Evolutionary conservation across 2,329 filamentous ascomycete genomes (phyloP).

Genomic region (Sordariomycetes sp.): DNA sequence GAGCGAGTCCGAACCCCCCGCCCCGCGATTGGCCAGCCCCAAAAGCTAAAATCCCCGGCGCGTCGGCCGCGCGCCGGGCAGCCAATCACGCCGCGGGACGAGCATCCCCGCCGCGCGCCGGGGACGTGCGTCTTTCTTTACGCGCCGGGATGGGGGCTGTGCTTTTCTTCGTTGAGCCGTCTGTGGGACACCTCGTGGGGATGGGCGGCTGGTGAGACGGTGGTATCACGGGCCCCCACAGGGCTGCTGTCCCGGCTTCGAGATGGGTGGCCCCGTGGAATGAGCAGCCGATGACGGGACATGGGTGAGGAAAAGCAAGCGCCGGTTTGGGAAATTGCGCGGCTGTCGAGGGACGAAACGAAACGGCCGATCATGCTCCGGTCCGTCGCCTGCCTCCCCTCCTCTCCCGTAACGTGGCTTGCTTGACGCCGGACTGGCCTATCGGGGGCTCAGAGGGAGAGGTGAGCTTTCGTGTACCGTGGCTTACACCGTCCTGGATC

Average conservation of each 20-base stretch:
- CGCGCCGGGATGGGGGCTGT: slow-evolving; percentile 1
- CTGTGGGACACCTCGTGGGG: slow-evolving; percentile 3
- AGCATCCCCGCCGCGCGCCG: background rate
- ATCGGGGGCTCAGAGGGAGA: background rate
- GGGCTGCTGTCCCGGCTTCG: background rate
- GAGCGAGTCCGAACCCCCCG: background rate
- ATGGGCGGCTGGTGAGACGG: slow-evolving; percentile 2
- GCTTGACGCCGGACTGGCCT: background rate
- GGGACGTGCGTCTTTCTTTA: background rate
- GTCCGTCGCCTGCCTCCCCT: too few species aligned
- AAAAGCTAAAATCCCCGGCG: background rate
- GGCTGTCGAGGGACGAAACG: background rate
- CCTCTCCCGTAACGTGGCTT: background rate
- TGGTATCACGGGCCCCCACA: background rate
- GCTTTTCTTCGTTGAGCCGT: background rate
- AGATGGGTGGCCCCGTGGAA: background rate
- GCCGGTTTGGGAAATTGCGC: background rate
- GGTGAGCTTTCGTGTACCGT: too few species aligned
- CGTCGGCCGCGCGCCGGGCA: background rate
- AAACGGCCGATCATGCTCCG: background rate
- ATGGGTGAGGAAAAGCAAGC: background rate
- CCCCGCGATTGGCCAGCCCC: background rate
- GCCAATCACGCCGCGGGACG: background rate
- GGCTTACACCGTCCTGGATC: too few species aligned
- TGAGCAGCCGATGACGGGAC: background rate